Conservation (phyloP, 257 asterid genomes). For the Nicotiana noctiflora region DNA sequence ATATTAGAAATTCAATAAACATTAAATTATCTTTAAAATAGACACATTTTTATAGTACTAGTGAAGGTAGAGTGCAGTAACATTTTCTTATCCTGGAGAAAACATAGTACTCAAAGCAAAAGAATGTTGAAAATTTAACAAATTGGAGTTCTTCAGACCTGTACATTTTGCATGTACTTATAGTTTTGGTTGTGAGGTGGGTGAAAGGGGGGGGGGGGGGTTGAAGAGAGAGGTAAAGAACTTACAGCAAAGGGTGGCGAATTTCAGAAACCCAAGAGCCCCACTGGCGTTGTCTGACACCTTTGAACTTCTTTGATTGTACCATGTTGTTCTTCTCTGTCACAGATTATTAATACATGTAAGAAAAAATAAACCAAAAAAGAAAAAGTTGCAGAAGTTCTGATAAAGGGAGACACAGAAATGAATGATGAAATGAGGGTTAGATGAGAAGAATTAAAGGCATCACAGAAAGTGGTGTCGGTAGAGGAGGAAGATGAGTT, state of each 20-base stretch:
- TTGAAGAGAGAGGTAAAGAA: background rate
- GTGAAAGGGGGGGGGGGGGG: background rate
- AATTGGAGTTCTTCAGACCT: background rate
- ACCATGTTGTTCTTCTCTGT: conserved; percentile 30
- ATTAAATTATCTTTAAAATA: background rate
- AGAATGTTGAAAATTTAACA: background rate
- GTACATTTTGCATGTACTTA: background rate
- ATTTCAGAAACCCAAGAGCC: conserved; percentile 88
- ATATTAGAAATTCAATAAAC: background rate
- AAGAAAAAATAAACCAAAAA: background rate
- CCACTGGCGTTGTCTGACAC: conserved; percentile 92
- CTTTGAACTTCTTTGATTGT: conserved; percentile 64
- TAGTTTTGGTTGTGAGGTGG: background rate
- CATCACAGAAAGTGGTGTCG: background rate
- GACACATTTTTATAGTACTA: background rate
- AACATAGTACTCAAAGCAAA: background rate
- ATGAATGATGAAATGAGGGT: background rate
- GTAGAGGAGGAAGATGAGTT: background rate
- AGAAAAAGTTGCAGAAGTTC: background rate
- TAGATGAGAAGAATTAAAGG: conserved; percentile 3
- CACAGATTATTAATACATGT: background rate
- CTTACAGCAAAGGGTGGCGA: conserved; percentile 69
- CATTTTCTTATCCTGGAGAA: background rate
- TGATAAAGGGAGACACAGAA: background rate
- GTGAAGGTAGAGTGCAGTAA: background rate